A percentile compares a stretch with the other conserved stretches of the same genome.
Conservation (phyloP, 2,329 filamentous ascomycete genomes). For the Helminthosporium solani region DNA sequence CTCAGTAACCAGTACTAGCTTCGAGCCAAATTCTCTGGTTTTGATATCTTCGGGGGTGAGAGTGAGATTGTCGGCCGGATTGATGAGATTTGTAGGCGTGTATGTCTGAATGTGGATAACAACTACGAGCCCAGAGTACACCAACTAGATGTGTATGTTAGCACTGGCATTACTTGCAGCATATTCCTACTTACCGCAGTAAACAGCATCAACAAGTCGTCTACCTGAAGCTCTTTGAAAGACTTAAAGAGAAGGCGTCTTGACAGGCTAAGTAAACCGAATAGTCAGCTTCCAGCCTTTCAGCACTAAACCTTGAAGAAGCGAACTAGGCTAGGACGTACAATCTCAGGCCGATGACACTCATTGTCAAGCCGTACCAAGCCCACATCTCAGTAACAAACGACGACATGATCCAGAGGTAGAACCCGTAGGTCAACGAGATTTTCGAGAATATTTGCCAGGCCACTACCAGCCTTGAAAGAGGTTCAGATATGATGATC, state of each 20-base stretch:
- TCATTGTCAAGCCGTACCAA: conserved; percentile 41
- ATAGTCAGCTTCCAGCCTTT: no score
- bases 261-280: conserved; percentile 43
- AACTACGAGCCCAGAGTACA: conserved; percentile 49
- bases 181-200: conserved; percentile 42
- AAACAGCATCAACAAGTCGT: conserved; percentile 55
- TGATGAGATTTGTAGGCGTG: conserved; percentile 41
- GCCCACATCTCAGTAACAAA: conserved; percentile 44
- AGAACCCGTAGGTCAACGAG: neutral
- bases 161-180: neutral
- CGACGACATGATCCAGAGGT: conserved; percentile 1
- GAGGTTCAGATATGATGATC: no score
- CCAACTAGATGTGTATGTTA: conserved; percentile 16
- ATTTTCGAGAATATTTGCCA: no score
- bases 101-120: conserved; percentile 43
- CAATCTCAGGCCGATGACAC: conserved; percentile 39
- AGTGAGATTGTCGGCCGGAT: conserved; percentile 44
- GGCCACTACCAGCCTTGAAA: no score
- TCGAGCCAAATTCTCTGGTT: conserved; percentile 49
- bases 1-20: conserved; percentile 53
- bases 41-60: conserved; percentile 23
- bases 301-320: neutral
- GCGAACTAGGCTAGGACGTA: no score
- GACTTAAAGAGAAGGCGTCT: conserved; percentile 46
- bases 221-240: conserved; percentile 48